These are phyloP conservation scores for Schizochytrium sp. DNA, from an alignment of 108 stramenopile species.

Conservation along the genomic window DNA sequence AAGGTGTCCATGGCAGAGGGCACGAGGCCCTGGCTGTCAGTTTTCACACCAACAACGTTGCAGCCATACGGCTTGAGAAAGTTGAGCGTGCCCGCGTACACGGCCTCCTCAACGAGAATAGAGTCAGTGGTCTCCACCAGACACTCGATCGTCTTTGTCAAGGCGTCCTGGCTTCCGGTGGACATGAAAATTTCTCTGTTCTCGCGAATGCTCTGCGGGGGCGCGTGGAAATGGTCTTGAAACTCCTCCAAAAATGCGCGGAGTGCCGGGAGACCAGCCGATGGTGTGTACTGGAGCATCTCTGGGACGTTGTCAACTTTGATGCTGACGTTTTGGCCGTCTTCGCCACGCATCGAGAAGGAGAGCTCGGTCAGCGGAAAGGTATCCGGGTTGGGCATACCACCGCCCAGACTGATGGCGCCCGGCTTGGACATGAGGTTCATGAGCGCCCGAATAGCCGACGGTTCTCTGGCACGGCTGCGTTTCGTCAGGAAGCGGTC, in stretches of 20 bases:
- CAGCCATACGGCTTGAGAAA: slow-evolving; percentile 29
- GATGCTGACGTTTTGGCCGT: neutral
- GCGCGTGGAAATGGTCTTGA: slow-evolving; percentile 22
- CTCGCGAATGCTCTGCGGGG: neutral
- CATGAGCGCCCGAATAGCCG: slow-evolving; percentile 34
- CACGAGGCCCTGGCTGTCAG: neutral
- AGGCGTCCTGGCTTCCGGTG: slow-evolving; percentile 37
- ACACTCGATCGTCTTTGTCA: slow-evolving; percentile 42
- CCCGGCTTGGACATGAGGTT: slow-evolving; percentile 24
- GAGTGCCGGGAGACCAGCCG: slow-evolving; percentile 33
- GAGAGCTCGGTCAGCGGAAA: slow-evolving; percentile 27
- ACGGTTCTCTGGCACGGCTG: neutral
- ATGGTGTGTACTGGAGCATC: slow-evolving; percentile 38
- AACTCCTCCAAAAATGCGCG: slow-evolving; percentile 19
- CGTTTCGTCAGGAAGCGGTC: neutral
- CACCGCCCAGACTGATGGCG: slow-evolving; percentile 42
- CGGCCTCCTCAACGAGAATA: slow-evolving; percentile 36
- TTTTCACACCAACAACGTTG: neutral
- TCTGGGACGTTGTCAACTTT: neutral
- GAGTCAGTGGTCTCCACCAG: slow-evolving; percentile 29
- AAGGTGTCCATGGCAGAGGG: neutral
- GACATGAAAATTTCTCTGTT: slow-evolving; percentile 19
- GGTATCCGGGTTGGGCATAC: slow-evolving; percentile 36
- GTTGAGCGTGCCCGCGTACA: slow-evolving; percentile 40
- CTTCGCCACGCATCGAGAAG: neutral